Evolutionary conservation across 208 protist species (phyloP).

Genomic region (Wallacemonas sp.): DNA sequence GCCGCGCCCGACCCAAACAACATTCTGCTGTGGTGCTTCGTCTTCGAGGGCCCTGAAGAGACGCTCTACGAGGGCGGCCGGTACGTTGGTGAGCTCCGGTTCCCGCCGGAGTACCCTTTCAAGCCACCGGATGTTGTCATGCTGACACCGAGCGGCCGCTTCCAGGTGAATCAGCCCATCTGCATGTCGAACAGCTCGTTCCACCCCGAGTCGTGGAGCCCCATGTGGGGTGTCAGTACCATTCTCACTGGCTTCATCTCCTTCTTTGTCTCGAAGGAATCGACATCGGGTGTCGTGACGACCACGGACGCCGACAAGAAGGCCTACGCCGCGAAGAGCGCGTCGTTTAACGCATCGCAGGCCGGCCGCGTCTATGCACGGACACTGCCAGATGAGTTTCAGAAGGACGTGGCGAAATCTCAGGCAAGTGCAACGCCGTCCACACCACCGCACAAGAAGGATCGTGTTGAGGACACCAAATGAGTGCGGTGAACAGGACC

Average conservation of each 20-base stretch:
- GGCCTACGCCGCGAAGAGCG: slow-evolving; percentile 40
- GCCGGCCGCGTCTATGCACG: slow-evolving; percentile 40
- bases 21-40: slow-evolving; percentile 89
- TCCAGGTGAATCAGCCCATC: slow-evolving; percentile 54
- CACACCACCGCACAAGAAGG: too few species aligned
- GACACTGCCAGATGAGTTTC: slow-evolving; percentile 46
- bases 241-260: slow-evolving; percentile 86
- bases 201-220: slow-evolving; percentile 89
- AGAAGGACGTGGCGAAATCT: slow-evolving; percentile 35
- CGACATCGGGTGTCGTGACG: slow-evolving; percentile 40
- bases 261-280: slow-evolving; percentile 73
- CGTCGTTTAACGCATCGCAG: slow-evolving; percentile 52
- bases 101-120: slow-evolving; percentile 96
- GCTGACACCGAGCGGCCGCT: slow-evolving; percentile 86
- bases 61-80: slow-evolving; percentile 93
- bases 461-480: too few species aligned
- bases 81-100: slow-evolving; percentile 95
- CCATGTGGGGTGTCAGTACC: slow-evolving; percentile 77
- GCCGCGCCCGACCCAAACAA: slow-evolving; percentile 52
- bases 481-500: too few species aligned
- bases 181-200: slow-evolving; percentile 88
- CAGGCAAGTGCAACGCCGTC: slow-evolving; percentile 14
- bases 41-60: slow-evolving; percentile 68
- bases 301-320: slow-evolving; percentile 33
- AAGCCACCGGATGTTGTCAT: slow-evolving; percentile 92